Base-by-base conservation (phyloP, 164 flowering plant genomes). In the Stephania japonica region DNA sequence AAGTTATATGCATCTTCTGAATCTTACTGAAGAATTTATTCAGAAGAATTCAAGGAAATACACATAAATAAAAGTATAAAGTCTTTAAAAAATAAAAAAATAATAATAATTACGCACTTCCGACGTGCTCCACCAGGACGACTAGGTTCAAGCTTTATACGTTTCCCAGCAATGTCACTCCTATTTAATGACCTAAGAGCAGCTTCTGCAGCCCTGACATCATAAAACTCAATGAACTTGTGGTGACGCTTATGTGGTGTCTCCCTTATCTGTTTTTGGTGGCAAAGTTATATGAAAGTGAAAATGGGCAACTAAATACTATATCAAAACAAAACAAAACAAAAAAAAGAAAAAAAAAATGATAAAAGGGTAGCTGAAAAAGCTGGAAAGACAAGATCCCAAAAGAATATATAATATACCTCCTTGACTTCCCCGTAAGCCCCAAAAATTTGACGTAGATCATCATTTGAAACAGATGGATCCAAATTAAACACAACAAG, bases 101-200 rank as follows among this genome's bases (percentile, higher is more conserved):
- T 43, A 73, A 19, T 69, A 44, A 47, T 21, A 50, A 11, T 24
- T 78, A 82, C 91, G 32, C 79, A 94, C 98, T 86, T 94, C 76
- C 97, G 82, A 64, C 98, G 93, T 77, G 97, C 91, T 78, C 98
- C 98, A 73, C 98, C 97, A n/a, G 98, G 98, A 61, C 98, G 92
- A 76, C 97, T 94, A 70, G 97, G 97, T 83, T 92, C 97, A 76
- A 94, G 91, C 83, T 94, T 94, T 76, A 94, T 90, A 73, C 97
- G 95, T 81, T 94, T 94, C 42, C 98, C 98, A 79, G 97, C 98
- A 76, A 94, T 94, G 78, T 94, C 98, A 79, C 93, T 87, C 75
- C 92, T 89, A 83, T 94, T 94, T 80, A 94, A 86, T 68, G 93
- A 80, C 76, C 86, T 86, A 72, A 94, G 91, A 50, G 98, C 98